Percentiles rank a stretch among this genome's conserved stretches.
Conservation (phyloP, 305 asterid species). For the Fraxinus albicans region DNA sequence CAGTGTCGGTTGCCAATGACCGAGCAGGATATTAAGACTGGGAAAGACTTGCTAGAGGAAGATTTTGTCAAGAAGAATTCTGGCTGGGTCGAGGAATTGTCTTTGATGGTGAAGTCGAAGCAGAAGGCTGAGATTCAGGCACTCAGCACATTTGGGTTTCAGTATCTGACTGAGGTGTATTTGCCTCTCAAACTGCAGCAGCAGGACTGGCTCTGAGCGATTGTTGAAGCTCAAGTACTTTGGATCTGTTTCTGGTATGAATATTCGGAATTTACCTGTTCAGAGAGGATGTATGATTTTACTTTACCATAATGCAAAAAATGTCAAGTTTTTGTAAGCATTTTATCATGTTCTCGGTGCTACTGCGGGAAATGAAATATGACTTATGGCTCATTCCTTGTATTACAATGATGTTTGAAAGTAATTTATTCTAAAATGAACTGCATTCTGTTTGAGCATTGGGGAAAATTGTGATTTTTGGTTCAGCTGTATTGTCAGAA, state of each 20-base stretch:
- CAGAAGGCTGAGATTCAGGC: constrained; percentile 98
- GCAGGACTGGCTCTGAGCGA: constrained; percentile 79
- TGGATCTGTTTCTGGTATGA: background rate
- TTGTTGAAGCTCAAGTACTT: background rate
- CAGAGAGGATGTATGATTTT: background rate
- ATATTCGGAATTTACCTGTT: background rate
- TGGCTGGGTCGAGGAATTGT: constrained; percentile 92
- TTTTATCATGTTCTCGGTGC: background rate
- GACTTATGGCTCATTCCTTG: background rate
- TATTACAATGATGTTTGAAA: background rate
- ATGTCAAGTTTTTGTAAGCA: background rate
- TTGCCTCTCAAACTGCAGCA: constrained; percentile 87
- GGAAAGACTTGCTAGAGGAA: constrained; percentile 84
- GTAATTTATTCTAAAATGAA: background rate
- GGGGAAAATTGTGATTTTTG: background rate
- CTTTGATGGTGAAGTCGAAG: constrained; percentile 83
- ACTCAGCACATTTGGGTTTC: constrained; percentile 87
- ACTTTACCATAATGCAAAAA: background rate
- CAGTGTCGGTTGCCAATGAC: constrained; percentile 91
- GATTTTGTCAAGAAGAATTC: constrained; percentile 95
- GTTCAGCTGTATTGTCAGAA: background rate
- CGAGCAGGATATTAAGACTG: constrained; percentile 85
- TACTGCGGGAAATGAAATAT: background rate
- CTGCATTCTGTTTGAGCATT: background rate
- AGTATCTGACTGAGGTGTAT: constrained; percentile 86